phyloP scores from a whole-genome alignment of 495 filamentous ascomycete species.

The Thermochaetoides thermophila region DNA sequence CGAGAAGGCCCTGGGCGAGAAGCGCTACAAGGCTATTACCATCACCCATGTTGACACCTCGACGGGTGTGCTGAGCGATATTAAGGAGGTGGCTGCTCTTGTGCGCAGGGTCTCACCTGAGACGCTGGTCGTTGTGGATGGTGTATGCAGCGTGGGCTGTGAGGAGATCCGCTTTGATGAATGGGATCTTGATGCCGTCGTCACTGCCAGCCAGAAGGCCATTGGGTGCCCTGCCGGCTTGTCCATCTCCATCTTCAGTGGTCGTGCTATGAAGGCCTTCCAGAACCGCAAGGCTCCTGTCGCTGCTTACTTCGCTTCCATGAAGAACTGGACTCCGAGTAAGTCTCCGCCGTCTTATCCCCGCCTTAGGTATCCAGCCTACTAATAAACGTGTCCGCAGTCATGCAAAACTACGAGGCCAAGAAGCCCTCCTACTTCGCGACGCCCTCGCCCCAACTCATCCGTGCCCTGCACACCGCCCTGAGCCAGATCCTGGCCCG shows the following conservation, averaged over 20 bases:
- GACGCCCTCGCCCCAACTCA: conserved; percentile 84
- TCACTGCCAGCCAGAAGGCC: conserved; percentile 91
- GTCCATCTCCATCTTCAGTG: conserved; percentile 82
- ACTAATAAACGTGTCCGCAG: conserved; percentile 16
- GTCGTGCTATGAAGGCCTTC: conserved; percentile 71
- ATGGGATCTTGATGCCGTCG: conserved; percentile 83
- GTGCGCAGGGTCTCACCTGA: conserved; percentile 77
- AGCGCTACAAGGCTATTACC: conserved; percentile 81
- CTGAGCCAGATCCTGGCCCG: conserved; percentile 68
- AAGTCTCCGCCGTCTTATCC: conserved; percentile 10
- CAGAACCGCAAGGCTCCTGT: conserved; percentile 65
- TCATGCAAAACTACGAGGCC: conserved; percentile 98
- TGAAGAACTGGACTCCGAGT: conserved; percentile 95
- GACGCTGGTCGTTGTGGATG: conserved; percentile 83
- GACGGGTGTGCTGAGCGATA: conserved; percentile 83
- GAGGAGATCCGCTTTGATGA: conserved; percentile 93
- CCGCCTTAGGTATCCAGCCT: not conserved
- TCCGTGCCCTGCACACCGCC: conserved; percentile 90
- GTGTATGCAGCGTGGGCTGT: conserved; percentile 89
- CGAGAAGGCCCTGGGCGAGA: conserved; percentile 72
- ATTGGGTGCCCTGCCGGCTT: conserved; percentile 90
- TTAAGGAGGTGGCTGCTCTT: conserved; percentile 67
- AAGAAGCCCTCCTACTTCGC: conserved; percentile 96
- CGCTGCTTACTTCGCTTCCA: conserved; percentile 78
- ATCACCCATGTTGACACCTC: conserved; percentile 96